phyloP scores from a whole-genome alignment of 768 basidiomycete genomes.

The Boletus subparvulus region DNA sequence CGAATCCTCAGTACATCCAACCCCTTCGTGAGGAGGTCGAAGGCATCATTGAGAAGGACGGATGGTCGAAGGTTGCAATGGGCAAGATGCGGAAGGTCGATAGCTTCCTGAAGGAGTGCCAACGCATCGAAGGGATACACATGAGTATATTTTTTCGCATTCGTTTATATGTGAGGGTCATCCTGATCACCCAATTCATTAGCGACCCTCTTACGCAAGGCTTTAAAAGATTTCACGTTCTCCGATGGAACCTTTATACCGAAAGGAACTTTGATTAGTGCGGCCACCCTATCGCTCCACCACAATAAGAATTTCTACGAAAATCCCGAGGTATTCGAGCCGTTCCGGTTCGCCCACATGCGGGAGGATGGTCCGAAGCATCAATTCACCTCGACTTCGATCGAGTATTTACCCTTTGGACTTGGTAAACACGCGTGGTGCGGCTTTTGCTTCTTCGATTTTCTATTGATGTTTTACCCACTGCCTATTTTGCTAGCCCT shows the following conservation, averaged over 20 bases:
- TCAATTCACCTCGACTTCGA: conserved; percentile 35
- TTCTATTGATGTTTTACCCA: not conserved
- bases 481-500: not conserved
- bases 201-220: conserved; percentile 35
- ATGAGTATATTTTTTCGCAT: conserved; percentile 21
- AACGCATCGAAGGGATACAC: conserved; percentile 2
- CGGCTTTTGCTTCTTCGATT: not conserved
- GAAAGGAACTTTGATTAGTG: conserved; percentile 28
- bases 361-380: conserved; percentile 31
- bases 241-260: conserved; percentile 41
- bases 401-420: conserved; percentile 39
- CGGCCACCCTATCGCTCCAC: conserved; percentile 22
- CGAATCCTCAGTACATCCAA: conserved; percentile 32
- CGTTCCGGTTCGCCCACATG: conserved; percentile 18
- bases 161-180: conserved; percentile 16
- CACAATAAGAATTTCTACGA: conserved; percentile 25
- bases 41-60: not conserved
- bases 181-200: not conserved
- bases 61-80: conserved; percentile 13
- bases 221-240: conserved; percentile 34
- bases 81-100: conserved; percentile 37
- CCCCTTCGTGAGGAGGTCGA: conserved; percentile 32
- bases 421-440: conserved; percentile 20
- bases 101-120: conserved; percentile 32
- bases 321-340: conserved; percentile 13